Conservation (phyloP, 768 basidiomycete species). For the Agrocybe praecox region DNA sequence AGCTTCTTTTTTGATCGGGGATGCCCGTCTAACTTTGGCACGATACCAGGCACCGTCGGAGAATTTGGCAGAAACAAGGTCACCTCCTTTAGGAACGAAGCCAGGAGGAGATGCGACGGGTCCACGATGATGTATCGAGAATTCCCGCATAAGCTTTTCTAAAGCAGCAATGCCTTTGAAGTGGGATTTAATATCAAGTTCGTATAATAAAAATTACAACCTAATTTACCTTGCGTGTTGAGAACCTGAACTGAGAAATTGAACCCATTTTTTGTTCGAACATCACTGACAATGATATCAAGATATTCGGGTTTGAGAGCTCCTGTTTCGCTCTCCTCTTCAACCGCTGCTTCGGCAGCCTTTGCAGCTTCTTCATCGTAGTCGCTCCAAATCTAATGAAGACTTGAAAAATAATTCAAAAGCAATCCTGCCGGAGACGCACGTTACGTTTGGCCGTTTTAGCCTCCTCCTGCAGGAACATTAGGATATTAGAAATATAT, state of each 20-base stretch:
- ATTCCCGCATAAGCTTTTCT: slow-evolving; percentile 94
- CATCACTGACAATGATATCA: slow-evolving; percentile 91
- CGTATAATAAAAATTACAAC: background rate
- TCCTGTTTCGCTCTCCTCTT: slow-evolving; percentile 42
- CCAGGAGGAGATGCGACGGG: slow-evolving; percentile 59
- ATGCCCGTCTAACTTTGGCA: slow-evolving; percentile 86
- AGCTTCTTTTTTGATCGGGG: slow-evolving; percentile 89
- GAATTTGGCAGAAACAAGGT: slow-evolving; percentile 94
- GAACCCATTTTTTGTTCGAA: slow-evolving; percentile 74
- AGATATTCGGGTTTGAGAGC: slow-evolving; percentile 83
- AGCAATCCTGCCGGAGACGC: slow-evolving; percentile 25
- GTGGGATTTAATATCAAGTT: background rate
- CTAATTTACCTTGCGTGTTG: slow-evolving; percentile 78
- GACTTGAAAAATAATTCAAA: background rate
- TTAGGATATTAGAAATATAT: background rate
- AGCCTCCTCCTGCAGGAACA: slow-evolving; percentile 63
- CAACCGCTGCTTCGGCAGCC: slow-evolving; percentile 42
- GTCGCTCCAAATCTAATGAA: slow-evolving; percentile 78
- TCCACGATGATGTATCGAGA: slow-evolving; percentile 82
- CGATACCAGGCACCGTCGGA: slow-evolving; percentile 96
- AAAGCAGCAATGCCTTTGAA: slow-evolving; percentile 84
- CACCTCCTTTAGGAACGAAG: slow-evolving; percentile 82
- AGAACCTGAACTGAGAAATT: slow-evolving; percentile 92
- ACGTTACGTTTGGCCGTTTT: slow-evolving; percentile 81
- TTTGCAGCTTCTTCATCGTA: slow-evolving; percentile 73